These are phyloP conservation scores for Haplosporangium sp. DNA, from an alignment of 371 early-diverging fungal species.

Conservation along the genomic window DNA sequence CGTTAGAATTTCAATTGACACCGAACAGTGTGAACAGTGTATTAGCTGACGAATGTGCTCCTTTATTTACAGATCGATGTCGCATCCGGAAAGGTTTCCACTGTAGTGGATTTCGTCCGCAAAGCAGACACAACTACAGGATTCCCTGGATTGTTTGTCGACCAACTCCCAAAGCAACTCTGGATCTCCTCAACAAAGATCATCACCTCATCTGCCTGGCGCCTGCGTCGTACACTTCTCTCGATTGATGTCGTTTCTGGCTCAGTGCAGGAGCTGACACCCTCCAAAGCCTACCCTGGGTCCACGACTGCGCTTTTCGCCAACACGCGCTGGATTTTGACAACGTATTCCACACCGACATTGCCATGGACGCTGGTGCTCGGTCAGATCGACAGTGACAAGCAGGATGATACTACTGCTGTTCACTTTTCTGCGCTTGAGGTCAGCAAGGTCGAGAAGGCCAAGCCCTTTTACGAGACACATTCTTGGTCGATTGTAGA, in stretches of 20 bases:
- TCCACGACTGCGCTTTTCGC: slow-evolving; percentile 28
- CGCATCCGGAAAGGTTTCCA: slow-evolving; percentile 32
- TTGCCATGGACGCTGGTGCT: slow-evolving; percentile 38
- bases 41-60: too few species aligned
- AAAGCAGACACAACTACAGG: slow-evolving; percentile 48
- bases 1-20: too few species aligned
- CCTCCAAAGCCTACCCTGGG: slow-evolving; percentile 20
- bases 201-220: slow-evolving; percentile 53
- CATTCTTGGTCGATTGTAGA: slow-evolving; percentile 43
- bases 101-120: slow-evolving; percentile 48
- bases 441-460: slow-evolving; percentile 24
- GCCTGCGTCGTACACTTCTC: slow-evolving; percentile 59
- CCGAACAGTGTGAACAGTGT: too few species aligned
- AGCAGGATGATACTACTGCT: background rate
- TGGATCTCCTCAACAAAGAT: slow-evolving; percentile 56
- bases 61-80: slow-evolving; percentile 10
- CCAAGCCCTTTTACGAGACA: slow-evolving; percentile 29
- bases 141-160: slow-evolving; percentile 70
- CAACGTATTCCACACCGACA: slow-evolving; percentile 42
- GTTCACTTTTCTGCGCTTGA: slow-evolving; percentile 35
- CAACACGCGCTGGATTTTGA: slow-evolving; percentile 30
- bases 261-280: slow-evolving; percentile 49
- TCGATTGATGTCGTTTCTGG: slow-evolving; percentile 59
- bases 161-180: slow-evolving; percentile 58
- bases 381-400: slow-evolving; percentile 31